Evolutionary conservation across 176 grass and related monocot species (phyloP), one percentile per base, ranked within the genome.

Genomic region (Paspalum notatum): DNA sequence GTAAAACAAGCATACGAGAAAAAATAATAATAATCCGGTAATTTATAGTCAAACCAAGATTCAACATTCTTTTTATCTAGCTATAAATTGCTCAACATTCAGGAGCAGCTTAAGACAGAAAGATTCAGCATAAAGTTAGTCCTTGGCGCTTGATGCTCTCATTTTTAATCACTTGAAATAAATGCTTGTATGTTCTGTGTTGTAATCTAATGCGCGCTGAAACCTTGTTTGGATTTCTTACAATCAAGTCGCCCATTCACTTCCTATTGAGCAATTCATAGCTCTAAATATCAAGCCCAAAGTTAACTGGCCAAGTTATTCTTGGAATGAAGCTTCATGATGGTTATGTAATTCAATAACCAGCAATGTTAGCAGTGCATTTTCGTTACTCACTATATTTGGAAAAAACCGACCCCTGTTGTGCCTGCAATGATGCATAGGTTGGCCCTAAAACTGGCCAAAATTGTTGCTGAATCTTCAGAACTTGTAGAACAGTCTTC

Each of bases 361-460:
- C 15, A 12, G 4, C 5, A 8, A 71, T 66, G 26, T 40, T 65
- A 12, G 44, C 77, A 75, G 16, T 70, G 26, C 61, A 63, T 71
- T 66, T 71, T 78, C 48, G n/a, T 75, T 42, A 93, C 81, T 91
- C 84, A 98, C 95, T 88, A 71, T 84, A 89, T 88, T 71, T 83
- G 71, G 84, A 85, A 85, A 85, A 87, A 80, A 87, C 74, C 27
- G 12, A 77, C 22, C 80, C 71, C 90, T 82, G 83, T 7, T 85
- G 89, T 51, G 88, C 82, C 75, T 86, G 88, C 60, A 93, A 75
- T 21, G 65, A 74, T 72, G 88, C 49, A 91, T 82, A 91, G 55
- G 78, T 66, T 85, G 88, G 68, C 79, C 67, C 74, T 67, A 98
- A 86, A 84, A 85, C 66, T 70, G 88, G 92, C 95, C 95, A 98